These are phyloP conservation scores for Teunomyces stri DNA, from an alignment of 805 yeast genomes.

Conservation along the genomic window DNA sequence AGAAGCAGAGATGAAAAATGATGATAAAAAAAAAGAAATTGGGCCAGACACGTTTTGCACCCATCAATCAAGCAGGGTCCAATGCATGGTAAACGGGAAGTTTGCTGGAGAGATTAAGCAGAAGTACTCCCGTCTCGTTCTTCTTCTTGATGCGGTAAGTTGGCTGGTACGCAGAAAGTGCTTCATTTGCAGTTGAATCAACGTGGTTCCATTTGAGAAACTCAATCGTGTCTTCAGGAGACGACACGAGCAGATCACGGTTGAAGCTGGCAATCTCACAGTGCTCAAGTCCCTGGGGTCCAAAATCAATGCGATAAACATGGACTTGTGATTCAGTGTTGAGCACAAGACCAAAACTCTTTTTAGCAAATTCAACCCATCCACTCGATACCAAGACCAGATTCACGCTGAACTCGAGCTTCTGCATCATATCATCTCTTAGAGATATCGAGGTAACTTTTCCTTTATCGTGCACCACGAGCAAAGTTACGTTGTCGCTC, in stretches of 20 bases:
- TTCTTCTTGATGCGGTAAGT: not conserved
- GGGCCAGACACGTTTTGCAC: conserved; percentile 1
- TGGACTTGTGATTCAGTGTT: not conserved
- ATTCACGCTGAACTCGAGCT: not conserved
- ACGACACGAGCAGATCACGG: not conserved
- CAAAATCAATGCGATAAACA: not conserved
- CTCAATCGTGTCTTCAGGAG: not conserved
- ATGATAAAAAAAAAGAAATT: not conserved
- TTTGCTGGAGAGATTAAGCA: not conserved
- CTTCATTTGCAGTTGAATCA: not conserved
- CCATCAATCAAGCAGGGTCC: not conserved
- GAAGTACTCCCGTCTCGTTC: not conserved
- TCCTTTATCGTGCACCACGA: not conserved
- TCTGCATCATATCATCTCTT: not conserved
- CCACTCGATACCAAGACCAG: not conserved
- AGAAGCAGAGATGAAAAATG: conserved; percentile 1
- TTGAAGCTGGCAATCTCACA: not conserved
- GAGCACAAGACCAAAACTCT: not conserved
- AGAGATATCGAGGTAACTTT: not conserved
- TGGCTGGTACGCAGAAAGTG: not conserved
- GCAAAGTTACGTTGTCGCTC: not conserved
- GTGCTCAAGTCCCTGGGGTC: not conserved
- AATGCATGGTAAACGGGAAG: not conserved
- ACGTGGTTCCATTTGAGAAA: conserved; percentile 2
- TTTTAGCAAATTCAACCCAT: conserved; percentile 1